A percentile compares a stretch with the other conserved stretches of the same genome.
Conservation (phyloP, 202 grass and related monocot genomes). For the Eragrostis tef region DNA sequence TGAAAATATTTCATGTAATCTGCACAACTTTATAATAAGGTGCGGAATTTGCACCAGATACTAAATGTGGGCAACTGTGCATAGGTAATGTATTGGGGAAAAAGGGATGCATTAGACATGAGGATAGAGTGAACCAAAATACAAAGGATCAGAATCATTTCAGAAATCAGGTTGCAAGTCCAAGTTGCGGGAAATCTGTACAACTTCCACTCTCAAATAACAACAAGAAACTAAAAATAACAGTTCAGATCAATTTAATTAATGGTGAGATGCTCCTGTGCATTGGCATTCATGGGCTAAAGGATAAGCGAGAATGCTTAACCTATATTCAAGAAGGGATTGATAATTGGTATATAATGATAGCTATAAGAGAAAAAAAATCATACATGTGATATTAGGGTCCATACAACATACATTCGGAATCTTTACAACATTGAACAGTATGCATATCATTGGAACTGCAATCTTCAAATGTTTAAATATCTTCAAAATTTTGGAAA, state of each 20-base stretch:
- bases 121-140: neutral
- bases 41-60: neutral
- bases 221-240: neutral
- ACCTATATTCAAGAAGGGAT: neutral
- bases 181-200: neutral
- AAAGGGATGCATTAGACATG: neutral
- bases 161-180: neutral
- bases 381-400: conserved; percentile 44
- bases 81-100: neutral
- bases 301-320: neutral
- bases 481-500: neutral
- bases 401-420: neutral
- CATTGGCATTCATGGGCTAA: neutral
- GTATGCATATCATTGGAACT: neutral
- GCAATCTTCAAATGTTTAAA: neutral
- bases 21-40: neutral
- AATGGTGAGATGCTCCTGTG: neutral
- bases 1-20: too few species aligned
- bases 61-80: neutral
- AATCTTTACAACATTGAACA: neutral
- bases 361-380: neutral
- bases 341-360: neutral
- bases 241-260: neutral
- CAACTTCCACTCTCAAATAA: neutral
- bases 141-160: neutral